phyloP scores from a whole-genome alignment of 352 stramenopile genomes.

The Phytophthora melonis region DNA sequence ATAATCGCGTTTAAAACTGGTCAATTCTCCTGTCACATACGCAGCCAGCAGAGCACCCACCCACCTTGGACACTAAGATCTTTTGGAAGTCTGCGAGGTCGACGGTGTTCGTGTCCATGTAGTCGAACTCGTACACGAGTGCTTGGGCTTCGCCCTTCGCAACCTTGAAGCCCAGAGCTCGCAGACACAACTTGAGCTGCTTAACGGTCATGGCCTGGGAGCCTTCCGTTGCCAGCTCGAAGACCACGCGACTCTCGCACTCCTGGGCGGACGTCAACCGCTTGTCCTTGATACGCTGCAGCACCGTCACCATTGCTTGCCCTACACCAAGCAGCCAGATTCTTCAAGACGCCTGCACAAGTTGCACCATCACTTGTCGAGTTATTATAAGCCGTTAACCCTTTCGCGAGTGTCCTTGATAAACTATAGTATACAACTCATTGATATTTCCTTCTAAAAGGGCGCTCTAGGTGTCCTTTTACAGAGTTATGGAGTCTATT shows the following conservation, averaged over 20 bases:
- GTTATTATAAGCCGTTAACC: too few relatives aligned
- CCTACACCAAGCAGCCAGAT: neutral
- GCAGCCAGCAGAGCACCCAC: neutral
- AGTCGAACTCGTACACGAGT: conserved; percentile 65
- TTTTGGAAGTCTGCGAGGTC: conserved; percentile 50
- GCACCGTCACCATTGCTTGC: conserved; percentile 21
- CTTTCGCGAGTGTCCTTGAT: too few relatives aligned
- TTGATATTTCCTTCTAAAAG: too few relatives aligned
- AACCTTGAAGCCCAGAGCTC: conserved; percentile 40
- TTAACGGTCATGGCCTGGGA: conserved; percentile 33
- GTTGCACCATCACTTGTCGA: too few relatives aligned
- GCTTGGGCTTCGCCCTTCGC: conserved; percentile 30
- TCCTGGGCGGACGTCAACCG: conserved; percentile 39
- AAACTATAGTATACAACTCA: too few relatives aligned
- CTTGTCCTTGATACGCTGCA: conserved; percentile 41
- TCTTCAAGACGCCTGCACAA: conserved; percentile 4
- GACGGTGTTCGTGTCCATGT: conserved; percentile 40
- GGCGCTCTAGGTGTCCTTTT: too few relatives aligned
- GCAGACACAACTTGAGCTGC: conserved; percentile 47
- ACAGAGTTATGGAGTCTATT: too few relatives aligned
- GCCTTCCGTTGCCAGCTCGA: conserved; percentile 27
- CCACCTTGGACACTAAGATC: conserved; percentile 56
- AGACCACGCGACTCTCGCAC: conserved; percentile 35
- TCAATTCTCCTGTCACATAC: neutral
- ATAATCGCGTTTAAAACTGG: too few relatives aligned